Percentiles rank a stretch among this genome's conserved stretches.
Evolutionary conservation across 2,329 filamentous ascomycete genomes (phyloP).

Genomic region (Rachicladosporium sp.): DNA sequence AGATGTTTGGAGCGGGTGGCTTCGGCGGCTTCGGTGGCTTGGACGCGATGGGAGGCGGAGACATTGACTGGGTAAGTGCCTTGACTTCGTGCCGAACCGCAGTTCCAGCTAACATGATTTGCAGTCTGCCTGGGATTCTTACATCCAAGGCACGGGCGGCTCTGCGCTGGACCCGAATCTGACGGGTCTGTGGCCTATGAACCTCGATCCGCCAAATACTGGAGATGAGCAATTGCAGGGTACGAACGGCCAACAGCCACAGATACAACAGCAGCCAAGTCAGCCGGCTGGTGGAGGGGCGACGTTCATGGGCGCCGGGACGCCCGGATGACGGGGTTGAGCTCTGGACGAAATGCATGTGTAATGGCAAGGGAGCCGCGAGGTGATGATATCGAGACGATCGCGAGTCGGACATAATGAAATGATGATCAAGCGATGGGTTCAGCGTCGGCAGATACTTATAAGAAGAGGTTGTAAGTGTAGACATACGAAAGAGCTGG

Average conservation of each 20-base stretch:
- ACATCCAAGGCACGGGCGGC: conserved; percentile 43
- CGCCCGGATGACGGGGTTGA: too few species aligned
- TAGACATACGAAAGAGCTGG: too few species aligned
- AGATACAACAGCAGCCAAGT: conserved; percentile 12
- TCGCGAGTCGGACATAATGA: too few species aligned
- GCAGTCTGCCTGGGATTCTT: conserved; percentile 57
- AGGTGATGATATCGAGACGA: too few species aligned
- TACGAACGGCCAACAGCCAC: conserved; percentile 20
- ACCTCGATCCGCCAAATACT: conserved; percentile 14
- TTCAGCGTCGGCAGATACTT: too few species aligned
- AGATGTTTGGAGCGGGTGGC: conserved; percentile 23
- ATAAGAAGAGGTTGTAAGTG: too few species aligned
- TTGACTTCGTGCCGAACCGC: conserved; percentile 12
- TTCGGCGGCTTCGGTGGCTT: conserved; percentile 37
- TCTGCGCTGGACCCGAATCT: conserved; percentile 25
- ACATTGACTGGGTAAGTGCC: conserved; percentile 42
- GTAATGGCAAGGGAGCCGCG: too few species aligned
- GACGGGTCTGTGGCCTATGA: conserved; percentile 32
- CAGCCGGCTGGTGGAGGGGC: background rate
- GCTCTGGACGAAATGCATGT: too few species aligned
- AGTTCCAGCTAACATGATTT: conserved; percentile 12
- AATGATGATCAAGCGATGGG: too few species aligned
- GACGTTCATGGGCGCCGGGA: too few species aligned
- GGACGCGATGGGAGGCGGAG: conserved; percentile 34
- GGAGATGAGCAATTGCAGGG: conserved; percentile 1